Evolutionary conservation across 768 basidiomycete species (phyloP), one percentile per base, ranked within the genome.

Genomic region (Coprinopsis sp.): DNA sequence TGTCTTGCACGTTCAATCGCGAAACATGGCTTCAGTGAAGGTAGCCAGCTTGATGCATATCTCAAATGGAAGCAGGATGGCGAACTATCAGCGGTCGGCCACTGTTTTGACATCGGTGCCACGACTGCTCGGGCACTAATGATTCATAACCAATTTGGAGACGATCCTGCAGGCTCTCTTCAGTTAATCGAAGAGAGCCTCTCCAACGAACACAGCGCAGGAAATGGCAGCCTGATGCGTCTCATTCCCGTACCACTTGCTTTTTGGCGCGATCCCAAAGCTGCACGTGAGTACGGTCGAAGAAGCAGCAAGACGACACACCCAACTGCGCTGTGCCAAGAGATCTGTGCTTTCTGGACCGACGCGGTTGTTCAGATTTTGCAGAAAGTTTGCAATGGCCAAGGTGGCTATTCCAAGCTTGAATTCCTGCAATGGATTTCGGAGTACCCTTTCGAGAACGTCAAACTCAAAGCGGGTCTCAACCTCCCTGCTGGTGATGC

Each of bases 201-300:
- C 11, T 44, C 49, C 16, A 54, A 50, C 1, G 55, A 64, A 2
- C 30, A 46, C 0, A 65, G 46, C 46, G 60, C 61, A 18, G 70
- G 69, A 10, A 74, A 73, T 51, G 73, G 70, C 10, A 72, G 69
- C 44, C 55, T 77, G 30, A 70, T 74, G 69, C 68, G 75, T 16
- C 57, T 76, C 29, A 47, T 73, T 4, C 72, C 74, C 5, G 55
- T 76, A 2, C 70, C 66, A 1, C 58, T 77, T 19, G 64, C 67
- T 19, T 74, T 72, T 50, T 72, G 68, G 68, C 56, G 62, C 23
- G 60, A 69, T 44, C 62, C 64, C 12, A 47, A 44, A 6, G 49
- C 56, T 27, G 68, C 68, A 6, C 57, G 51, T 38, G 46, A 46
- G 13, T 68, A 62, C 36, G 71, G 66, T 2, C 54, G 64, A 36